A percentile compares a stretch with the other conserved stretches of the same genome.
phyloP scores from a whole-genome alignment of 768 basidiomycete species.

The Suillus variegatus region DNA sequence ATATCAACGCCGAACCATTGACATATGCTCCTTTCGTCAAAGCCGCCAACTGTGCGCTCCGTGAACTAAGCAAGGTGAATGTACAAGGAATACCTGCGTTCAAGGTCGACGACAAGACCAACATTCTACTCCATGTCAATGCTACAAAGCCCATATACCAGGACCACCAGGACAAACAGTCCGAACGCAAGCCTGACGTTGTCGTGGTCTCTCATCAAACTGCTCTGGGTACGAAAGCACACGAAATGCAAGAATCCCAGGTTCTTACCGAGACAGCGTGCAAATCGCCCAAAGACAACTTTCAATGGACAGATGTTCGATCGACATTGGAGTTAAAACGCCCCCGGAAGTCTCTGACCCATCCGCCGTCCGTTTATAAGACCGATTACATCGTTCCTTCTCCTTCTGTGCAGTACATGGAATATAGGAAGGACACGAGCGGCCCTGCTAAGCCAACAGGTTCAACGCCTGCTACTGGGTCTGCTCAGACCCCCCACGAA shows the following conservation, averaged over 20 bases:
- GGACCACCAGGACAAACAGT: background rate
- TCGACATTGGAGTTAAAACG: background rate
- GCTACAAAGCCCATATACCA: background rate
- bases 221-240: background rate
- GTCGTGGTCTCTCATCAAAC: background rate
- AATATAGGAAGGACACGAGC: background rate
- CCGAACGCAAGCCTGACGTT: slow-evolving; percentile 1
- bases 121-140: background rate
- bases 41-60: background rate
- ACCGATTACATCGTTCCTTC: too few species aligned
- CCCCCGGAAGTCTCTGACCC: background rate
- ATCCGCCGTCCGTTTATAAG: background rate
- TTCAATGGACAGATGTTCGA: background rate
- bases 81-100: background rate
- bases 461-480: background rate
- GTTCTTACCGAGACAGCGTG: background rate
- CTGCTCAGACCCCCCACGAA: background rate
- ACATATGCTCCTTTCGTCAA: background rate
- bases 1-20: too few species aligned
- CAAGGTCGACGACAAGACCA: background rate
- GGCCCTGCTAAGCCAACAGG: background rate
- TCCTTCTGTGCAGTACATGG: background rate
- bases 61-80: background rate
- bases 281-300: background rate
- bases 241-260: too few species aligned